These are phyloP conservation scores for Monosporascus sp. DNA, from an alignment of 2,329 filamentous ascomycete species.

Conservation along the genomic window DNA sequence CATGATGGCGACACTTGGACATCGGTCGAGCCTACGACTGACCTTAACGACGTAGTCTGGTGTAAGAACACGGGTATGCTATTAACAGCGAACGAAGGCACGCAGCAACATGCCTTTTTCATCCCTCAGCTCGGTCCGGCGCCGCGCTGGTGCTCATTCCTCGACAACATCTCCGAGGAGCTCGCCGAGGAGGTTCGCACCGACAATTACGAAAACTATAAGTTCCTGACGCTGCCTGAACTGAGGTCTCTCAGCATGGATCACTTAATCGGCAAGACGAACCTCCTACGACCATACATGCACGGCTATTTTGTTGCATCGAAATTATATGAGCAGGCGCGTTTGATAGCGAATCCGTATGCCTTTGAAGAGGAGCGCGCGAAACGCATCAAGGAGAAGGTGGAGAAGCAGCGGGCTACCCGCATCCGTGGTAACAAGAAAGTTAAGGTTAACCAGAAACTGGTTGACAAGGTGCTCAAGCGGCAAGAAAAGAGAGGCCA, in stretches of 20 bases:
- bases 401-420: conserved; percentile 94
- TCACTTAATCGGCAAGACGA: conserved; percentile 86
- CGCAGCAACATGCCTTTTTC: conserved; percentile 92
- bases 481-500: conserved; percentile 56
- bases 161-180: conserved; percentile 97
- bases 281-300: conserved; percentile 92
- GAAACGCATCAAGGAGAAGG: conserved; percentile 89
- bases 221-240: conserved; percentile 88
- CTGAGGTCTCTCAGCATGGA: conserved; percentile 79
- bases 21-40: conserved; percentile 88
- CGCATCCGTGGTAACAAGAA: conserved; percentile 93
- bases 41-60: conserved; percentile 92
- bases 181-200: conserved; percentile 81
- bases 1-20: conserved; percentile 84
- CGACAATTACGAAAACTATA: conserved; percentile 97
- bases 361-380: conserved; percentile 88
- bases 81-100: conserved; percentile 92
- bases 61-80: conserved; percentile 92
- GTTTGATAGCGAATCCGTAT: conserved; percentile 89
- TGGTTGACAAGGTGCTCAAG: conserved; percentile 70
- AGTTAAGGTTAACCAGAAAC: conserved; percentile 88
- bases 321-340: conserved; percentile 90
- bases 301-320: conserved; percentile 97
- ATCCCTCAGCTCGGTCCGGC: conserved; percentile 90
- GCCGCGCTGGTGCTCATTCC: conserved; percentile 91